Percentiles rank a stretch among this genome's conserved stretches.
phyloP scores from a whole-genome alignment of 2,329 filamentous ascomycete species.

The Exophiala mesophila region DNA sequence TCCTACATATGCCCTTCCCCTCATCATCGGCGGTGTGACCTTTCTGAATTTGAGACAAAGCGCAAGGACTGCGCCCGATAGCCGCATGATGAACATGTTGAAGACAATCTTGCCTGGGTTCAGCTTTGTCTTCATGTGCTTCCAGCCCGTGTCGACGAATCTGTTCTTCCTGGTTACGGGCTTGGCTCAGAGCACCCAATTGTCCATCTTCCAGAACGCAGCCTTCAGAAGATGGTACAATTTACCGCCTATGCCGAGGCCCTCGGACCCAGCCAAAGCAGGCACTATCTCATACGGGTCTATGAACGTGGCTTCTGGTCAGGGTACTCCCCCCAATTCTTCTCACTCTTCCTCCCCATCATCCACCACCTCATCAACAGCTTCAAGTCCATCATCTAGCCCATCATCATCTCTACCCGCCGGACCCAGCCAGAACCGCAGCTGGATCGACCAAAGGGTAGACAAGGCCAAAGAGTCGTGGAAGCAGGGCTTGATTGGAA shows the following conservation, averaged over 20 bases:
- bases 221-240: slow-evolving; percentile 4
- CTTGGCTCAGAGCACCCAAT: slow-evolving; percentile 12
- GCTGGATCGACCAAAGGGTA: slow-evolving; percentile 35
- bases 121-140: slow-evolving; percentile 50
- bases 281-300: not conserved
- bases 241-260: slow-evolving; percentile 1
- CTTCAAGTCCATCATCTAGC: too few species aligned
- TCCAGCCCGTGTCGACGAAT: slow-evolving; percentile 55
- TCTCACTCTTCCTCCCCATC: not conserved
- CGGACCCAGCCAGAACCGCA: slow-evolving; percentile 18
- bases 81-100: slow-evolving; percentile 28
- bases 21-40: slow-evolving; percentile 53
- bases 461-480: slow-evolving; percentile 30
- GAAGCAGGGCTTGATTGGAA: not conserved
- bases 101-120: slow-evolving; percentile 48
- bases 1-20: slow-evolving; percentile 71
- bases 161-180: slow-evolving; percentile 55
- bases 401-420: too few species aligned
- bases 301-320: not conserved
- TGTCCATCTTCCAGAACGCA: not conserved
- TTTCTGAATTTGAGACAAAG: slow-evolving; percentile 55
- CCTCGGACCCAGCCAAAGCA: not conserved
- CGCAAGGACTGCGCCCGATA: slow-evolving; percentile 27
- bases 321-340: not conserved
- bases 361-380: not conserved